Conservation (phyloP, 495 filamentous ascomycete genomes). For the Aspergillus wentii region DNA sequence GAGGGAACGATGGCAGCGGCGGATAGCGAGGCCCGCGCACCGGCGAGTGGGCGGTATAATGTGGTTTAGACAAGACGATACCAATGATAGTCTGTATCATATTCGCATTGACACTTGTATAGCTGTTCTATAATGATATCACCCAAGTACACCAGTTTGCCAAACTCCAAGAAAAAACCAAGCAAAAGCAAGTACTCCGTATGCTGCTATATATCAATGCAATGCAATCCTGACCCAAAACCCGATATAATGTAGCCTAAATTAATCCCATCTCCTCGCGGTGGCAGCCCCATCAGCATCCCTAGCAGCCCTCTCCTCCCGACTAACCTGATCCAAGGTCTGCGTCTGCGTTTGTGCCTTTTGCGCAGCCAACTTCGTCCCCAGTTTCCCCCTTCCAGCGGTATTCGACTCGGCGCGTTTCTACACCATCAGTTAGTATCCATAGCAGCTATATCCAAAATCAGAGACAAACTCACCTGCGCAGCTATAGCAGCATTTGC, state of each 20-base stretch:
- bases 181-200: no score
- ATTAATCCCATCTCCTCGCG: slow-evolving; percentile 49
- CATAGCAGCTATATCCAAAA: not conserved
- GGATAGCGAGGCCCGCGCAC: slow-evolving; percentile 75
- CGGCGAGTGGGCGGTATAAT: slow-evolving; percentile 81
- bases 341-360: slow-evolving; percentile 59
- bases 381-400: slow-evolving; percentile 49
- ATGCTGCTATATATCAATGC: not conserved
- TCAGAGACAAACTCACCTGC: slow-evolving; percentile 42
- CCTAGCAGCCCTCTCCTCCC: slow-evolving; percentile 49
- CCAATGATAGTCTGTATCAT: no score
- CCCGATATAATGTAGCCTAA: not conserved
- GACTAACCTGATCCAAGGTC: slow-evolving; percentile 52
- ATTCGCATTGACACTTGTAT: no score
- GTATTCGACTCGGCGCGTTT: slow-evolving; percentile 32
- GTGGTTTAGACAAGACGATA: no score
- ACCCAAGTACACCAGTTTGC: no score
- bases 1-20: slow-evolving; percentile 91
- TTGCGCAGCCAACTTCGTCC: slow-evolving; percentile 57
- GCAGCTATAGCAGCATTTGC: slow-evolving; percentile 62
- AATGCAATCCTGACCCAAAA: not conserved
- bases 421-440: slow-evolving; percentile 13
- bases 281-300: slow-evolving; percentile 51
- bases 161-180: no score
- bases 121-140: no score